Conservation (phyloP, 306 rosid genomes). For the barrel medic (Medicago truncatula) region DNA sequence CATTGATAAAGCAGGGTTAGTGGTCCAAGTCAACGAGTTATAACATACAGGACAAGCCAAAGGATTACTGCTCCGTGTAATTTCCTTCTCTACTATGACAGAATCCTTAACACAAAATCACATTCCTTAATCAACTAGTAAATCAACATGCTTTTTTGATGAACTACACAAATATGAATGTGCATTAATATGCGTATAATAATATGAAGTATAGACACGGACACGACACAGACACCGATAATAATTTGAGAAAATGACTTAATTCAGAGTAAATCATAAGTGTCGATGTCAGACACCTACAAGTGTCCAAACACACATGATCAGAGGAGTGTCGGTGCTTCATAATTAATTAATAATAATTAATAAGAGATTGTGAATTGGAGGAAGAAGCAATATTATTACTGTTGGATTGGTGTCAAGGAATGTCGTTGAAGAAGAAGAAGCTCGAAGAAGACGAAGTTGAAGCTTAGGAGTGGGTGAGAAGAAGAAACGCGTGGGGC, state of each 20-base stretch:
- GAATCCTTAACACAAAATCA: conserved; percentile 51
- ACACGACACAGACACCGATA: no score
- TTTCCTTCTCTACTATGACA: conserved; percentile 54
- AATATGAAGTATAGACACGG: no score
- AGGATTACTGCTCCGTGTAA: conserved; percentile 39
- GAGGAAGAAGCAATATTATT: conserved; percentile 30
- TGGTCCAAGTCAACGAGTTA: conserved; percentile 51
- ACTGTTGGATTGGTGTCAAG: conserved; percentile 48
- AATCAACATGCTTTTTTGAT: not conserved
- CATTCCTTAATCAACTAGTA: not conserved
- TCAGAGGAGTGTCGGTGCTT: no score
- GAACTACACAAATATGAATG: not conserved
- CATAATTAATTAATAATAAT: not conserved
- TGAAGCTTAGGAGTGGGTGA: conserved; percentile 37
- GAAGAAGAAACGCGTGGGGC: conserved; percentile 43
- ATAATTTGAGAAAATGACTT: no score
- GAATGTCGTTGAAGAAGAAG: conserved; percentile 53
- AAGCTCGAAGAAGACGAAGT: conserved; percentile 47
- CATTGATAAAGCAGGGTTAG: conserved; percentile 58
- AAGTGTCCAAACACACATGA: no score
- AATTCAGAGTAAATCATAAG: no score
- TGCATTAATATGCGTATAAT: not conserved
- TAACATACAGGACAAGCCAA: conserved; percentile 91
- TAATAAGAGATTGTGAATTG: not conserved
- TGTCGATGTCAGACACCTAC: no score